A percentile compares a stretch with the other conserved stretches of the same genome.
phyloP scores from a whole-genome alignment of 306 rosid species.

The Phaseolus lunatus region DNA sequence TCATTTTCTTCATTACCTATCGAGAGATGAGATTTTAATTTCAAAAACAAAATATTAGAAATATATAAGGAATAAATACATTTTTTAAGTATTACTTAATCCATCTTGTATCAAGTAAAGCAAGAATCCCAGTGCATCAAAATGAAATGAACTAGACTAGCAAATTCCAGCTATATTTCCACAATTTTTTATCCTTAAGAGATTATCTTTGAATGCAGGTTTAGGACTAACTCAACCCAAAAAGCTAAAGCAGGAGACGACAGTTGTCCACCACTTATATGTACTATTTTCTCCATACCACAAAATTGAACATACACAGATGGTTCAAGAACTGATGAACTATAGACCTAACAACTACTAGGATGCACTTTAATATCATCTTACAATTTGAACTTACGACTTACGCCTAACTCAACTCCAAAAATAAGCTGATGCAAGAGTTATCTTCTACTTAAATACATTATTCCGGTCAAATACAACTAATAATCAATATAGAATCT shows the following conservation, averaged over 20 bases:
- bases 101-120: conserved; percentile 11
- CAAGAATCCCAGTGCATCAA: conserved; percentile 38
- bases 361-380: background rate
- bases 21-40: conserved; percentile 44
- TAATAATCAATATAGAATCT: background rate
- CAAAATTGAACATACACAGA: background rate
- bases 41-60: conserved; percentile 42
- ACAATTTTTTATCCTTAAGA: conserved; percentile 19
- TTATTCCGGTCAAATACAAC: background rate
- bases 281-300: background rate
- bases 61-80: conserved; percentile 31
- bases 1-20: conserved; percentile 75
- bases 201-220: background rate
- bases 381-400: background rate
- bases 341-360: background rate
- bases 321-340: background rate
- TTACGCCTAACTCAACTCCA: background rate
- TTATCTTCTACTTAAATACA: background rate
- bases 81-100: conserved; percentile 6
- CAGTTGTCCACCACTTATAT: background rate
- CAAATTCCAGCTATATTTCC: conserved; percentile 9
- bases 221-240: background rate
- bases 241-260: background rate
- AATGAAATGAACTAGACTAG: conserved; percentile 35
- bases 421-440: background rate